These are phyloP conservation scores for Solanum chacoense DNA, from an alignment of 305 asterid species.

Conservation along the genomic window DNA sequence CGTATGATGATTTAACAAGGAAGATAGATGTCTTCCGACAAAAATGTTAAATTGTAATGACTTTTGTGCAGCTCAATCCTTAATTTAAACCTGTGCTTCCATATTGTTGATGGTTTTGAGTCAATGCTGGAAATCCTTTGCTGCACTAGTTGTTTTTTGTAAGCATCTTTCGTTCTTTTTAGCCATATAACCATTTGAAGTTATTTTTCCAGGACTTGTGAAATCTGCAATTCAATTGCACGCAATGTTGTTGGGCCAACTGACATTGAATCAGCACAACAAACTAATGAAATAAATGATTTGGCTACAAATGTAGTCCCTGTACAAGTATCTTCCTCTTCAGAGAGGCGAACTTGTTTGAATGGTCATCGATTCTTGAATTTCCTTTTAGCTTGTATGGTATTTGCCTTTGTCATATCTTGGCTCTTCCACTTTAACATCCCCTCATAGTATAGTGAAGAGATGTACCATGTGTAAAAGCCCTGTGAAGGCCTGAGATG, in stretches of 20 bases:
- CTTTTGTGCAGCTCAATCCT: not conserved
- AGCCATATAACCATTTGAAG: not conserved
- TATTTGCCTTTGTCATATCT: slow-evolving; percentile 79
- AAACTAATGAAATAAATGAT: slow-evolving; percentile 20
- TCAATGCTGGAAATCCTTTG: not conserved
- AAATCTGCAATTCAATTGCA: slow-evolving; percentile 81
- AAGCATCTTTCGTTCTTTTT: not conserved
- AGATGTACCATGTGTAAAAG: not conserved
- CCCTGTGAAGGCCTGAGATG: not conserved
- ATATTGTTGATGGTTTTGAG: not conserved
- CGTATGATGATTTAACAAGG: not conserved
- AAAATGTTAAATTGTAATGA: not conserved
- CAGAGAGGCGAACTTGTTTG: slow-evolving; percentile 47
- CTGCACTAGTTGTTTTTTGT: not conserved
- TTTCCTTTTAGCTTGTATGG: slow-evolving; percentile 83
- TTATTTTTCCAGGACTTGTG: slow-evolving; percentile 53
- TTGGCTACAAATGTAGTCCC: slow-evolving; percentile 12
- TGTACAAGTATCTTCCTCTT: slow-evolving; percentile 16
- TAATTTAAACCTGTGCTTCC: not conserved
- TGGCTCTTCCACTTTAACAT: slow-evolving; percentile 94
- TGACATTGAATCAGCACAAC: slow-evolving; percentile 36
- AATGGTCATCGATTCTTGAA: slow-evolving; percentile 73
- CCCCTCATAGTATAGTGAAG: slow-evolving; percentile 31
- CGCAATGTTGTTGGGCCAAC: slow-evolving; percentile 54
- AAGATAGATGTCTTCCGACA: not conserved